Percentiles rank a stretch among this genome's conserved stretches.
Evolutionary conservation across 2,329 filamentous ascomycete genomes (phyloP).

Genomic region (Cercospora canescens): DNA sequence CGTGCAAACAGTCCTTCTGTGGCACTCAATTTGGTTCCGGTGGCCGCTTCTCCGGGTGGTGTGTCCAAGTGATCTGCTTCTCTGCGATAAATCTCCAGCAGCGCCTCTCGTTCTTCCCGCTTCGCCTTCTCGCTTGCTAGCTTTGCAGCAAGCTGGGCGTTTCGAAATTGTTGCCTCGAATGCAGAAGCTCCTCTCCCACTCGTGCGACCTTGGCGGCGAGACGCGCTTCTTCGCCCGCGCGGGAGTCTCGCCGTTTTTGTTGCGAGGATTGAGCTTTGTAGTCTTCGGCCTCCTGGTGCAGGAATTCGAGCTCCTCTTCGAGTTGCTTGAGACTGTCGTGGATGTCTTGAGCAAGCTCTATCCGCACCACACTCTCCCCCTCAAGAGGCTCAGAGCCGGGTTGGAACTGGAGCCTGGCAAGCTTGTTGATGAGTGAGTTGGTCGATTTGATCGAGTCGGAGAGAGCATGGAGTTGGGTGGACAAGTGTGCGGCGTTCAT

Average conservation of each 20-base stretch:
- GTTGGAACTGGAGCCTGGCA: constrained; percentile 60
- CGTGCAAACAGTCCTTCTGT: constrained; percentile 41
- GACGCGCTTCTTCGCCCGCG: constrained; percentile 49
- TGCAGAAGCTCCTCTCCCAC: constrained; percentile 70
- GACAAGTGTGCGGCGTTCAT: constrained; percentile 28
- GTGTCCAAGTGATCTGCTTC: constrained; percentile 43
- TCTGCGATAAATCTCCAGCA: constrained; percentile 23
- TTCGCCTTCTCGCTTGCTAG: constrained; percentile 72
- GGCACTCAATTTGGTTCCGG: constrained; percentile 28
- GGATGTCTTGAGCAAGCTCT: constrained; percentile 80
- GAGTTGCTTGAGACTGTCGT: constrained; percentile 71
- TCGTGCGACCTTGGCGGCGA: constrained; percentile 66
- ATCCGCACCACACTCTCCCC: constrained; percentile 58
- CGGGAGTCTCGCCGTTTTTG: constrained; percentile 35
- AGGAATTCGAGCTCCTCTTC: constrained; percentile 84
- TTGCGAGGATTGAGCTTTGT: constrained; percentile 45
- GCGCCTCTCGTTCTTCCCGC: constrained; percentile 67
- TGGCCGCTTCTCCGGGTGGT: constrained; percentile 20
- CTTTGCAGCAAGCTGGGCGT: constrained; percentile 78
- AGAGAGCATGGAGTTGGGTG: constrained; percentile 41
- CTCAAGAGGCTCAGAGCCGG: constrained; percentile 60
- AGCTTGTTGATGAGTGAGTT: constrained; percentile 58
- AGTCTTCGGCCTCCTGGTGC: constrained; percentile 73
- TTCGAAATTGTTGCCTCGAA: constrained; percentile 70
- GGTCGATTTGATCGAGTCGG: constrained; percentile 54